Evolutionary conservation across 306 rosid genomes (phyloP).

Genomic region (Prunus kanzakura): DNA sequence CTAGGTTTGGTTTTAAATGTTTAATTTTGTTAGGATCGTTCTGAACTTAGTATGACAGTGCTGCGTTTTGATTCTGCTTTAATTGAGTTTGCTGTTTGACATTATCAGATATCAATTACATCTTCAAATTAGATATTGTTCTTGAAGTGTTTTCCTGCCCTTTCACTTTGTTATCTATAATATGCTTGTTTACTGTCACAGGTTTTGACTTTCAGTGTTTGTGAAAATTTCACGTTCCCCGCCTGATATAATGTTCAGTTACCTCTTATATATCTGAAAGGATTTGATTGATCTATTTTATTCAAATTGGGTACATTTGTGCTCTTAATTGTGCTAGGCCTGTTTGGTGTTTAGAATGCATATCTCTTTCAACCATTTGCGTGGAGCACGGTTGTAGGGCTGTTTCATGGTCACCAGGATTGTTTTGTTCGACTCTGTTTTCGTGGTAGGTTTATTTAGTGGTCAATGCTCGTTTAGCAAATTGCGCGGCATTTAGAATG

Average conservation of each 20-base stretch:
- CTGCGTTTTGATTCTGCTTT: neutral
- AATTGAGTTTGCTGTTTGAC: slow-evolving; percentile 4
- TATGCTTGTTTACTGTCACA: neutral
- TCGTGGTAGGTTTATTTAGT: neutral
- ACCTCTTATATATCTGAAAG: neutral
- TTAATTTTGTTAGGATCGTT: slow-evolving; percentile 10
- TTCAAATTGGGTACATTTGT: neutral
- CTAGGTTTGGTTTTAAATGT: neutral
- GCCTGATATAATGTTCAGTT: neutral
- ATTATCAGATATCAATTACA: neutral
- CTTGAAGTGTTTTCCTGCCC: neutral
- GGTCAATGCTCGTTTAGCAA: neutral
- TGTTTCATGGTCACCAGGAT: neutral
- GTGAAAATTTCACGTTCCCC: neutral
- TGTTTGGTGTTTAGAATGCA: neutral
- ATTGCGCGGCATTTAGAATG: neutral
- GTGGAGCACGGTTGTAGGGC: neutral
- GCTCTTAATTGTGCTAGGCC: neutral
- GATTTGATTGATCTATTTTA: neutral
- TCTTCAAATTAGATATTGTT: neutral
- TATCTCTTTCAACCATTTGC: neutral
- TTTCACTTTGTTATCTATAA: neutral
- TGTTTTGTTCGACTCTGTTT: neutral
- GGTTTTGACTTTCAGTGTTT: too few species aligned
- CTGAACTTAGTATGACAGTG: slow-evolving; percentile 1